phyloP scores from a whole-genome alignment of 169 alveolate genomes.

The Toxoplasma gondii region DNA sequence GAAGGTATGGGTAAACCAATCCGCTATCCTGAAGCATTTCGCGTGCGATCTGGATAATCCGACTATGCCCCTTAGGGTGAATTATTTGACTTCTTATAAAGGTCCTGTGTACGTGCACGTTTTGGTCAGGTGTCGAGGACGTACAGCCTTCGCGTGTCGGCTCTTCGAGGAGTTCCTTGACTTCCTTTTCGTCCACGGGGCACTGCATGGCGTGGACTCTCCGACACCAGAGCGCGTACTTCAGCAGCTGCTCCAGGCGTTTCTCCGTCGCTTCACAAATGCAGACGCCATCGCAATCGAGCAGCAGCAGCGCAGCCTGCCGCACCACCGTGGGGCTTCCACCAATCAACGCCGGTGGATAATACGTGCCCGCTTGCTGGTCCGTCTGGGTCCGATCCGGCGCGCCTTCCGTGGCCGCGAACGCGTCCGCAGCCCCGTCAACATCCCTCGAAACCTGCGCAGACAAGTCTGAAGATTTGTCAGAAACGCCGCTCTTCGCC shows the following conservation, averaged over 20 bases:
- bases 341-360: conserved; percentile 29
- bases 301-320: conserved; percentile 69
- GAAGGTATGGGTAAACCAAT: no score
- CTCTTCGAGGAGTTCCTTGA: conserved; percentile 63
- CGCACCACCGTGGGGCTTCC: conserved; percentile 65
- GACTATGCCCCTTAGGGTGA: no score
- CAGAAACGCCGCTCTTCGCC: no score
- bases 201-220: conserved; percentile 55
- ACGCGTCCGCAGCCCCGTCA: no score
- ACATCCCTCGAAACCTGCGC: no score
- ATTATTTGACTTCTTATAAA: no score
- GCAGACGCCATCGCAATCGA: conserved; percentile 64
- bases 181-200: conserved; percentile 59
- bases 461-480: no score
- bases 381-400: no score
- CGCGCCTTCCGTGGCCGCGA: no score
- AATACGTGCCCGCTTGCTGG: not conserved
- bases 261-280: conserved; percentile 60
- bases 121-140: not conserved
- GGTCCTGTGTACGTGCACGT: no score
- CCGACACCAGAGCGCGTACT: conserved; percentile 60
- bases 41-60: no score
- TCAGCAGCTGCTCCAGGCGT: conserved; percentile 68
- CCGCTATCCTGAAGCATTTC: no score
- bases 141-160: conserved; percentile 56